Evolutionary conservation across 768 basidiomycete species (phyloP), one percentile per base, ranked within the genome.

Genomic region (Phylloporus sp.): DNA sequence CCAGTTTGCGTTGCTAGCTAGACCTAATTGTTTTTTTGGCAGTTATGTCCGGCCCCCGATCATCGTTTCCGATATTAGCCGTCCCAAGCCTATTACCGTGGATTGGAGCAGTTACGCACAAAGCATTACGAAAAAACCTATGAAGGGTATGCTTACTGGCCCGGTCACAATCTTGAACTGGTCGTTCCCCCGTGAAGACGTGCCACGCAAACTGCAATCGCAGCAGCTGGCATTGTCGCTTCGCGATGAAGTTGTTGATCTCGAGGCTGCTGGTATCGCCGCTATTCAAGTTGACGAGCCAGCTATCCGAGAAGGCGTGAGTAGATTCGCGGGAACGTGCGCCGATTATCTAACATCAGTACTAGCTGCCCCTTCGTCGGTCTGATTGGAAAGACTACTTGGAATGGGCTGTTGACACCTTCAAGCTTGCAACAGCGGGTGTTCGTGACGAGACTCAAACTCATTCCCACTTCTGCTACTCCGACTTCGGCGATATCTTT

Each of bases 251-350:
- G 97, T 99, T 57, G 60, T 93, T 59, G 97, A 99, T 76, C 90
- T 98, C 63, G 92, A 95, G 77, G 87, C 87, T 71, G 97, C 92
- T 56, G 92, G 92, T 55, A 97, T 99, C 72, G 84, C 86, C 60
- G 97, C 95, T 66, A 95, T 99, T 68, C 97, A 99, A 77, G 97
- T 99, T 65, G 97, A 99, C 60, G 97, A 99, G 77, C 97, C 97
- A 51, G 97, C 97, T 53, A 97, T 99, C 64, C 95, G 97, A 77
- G 97, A 99, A 77, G 97, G 97, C 73, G 86, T 88, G 75, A 65
- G 86, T 79, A 12, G 2, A 41, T 38, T 47, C 26, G 31, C 20
- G 18, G 31, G 29, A 47, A 23, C 40, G 27, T 39, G 12, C 18
- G 4, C 18, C 18, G 40, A 26, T 22, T 47, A 13, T 36, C 47